A percentile compares a stretch with the other conserved stretches of the same genome.
Conservation (phyloP, 768 basidiomycete genomes). For the Hygrocybe punicea region DNA sequence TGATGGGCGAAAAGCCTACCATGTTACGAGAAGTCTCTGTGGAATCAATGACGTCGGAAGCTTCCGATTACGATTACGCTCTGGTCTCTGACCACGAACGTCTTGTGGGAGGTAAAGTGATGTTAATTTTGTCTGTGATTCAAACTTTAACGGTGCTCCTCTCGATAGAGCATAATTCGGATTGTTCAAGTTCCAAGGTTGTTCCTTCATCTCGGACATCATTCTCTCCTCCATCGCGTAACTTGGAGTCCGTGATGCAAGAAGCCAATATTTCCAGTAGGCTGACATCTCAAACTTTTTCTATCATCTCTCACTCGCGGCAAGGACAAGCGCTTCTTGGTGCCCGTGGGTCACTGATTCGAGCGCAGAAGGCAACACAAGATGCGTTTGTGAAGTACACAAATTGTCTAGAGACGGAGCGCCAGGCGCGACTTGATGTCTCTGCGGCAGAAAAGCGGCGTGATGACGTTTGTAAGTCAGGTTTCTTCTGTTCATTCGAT, state of each 20-base stretch:
- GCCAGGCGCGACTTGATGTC: conserved; percentile 63
- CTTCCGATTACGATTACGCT: conserved; percentile 38
- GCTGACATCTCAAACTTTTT: conserved; percentile 19
- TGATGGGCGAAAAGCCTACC: conserved; percentile 35
- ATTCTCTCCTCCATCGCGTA: conserved; percentile 50
- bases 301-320: conserved; percentile 18
- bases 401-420: conserved; percentile 63
- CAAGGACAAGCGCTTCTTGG: conserved; percentile 61
- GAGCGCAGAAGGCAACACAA: conserved; percentile 69
- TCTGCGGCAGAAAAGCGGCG: conserved; percentile 63
- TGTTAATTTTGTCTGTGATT: not conserved
- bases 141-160: conserved; percentile 23
- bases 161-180: conserved; percentile 21
- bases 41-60: conserved; percentile 49
- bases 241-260: conserved; percentile 51
- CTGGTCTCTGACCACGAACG: conserved; percentile 30
- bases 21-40: conserved; percentile 44
- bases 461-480: conserved; percentile 55
- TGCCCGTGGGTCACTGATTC: conserved; percentile 54
- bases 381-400: conserved; percentile 70
- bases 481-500: conserved; percentile 9
- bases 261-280: conserved; percentile 61
- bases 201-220: conserved; percentile 43
- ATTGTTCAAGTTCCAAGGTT: conserved; percentile 36
- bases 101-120: conserved; percentile 8